Evolutionary conservation across 2,329 filamentous ascomycete genomes (phyloP), one percentile per base, ranked within the genome.

Genomic region (Ascochyta rabiei): DNA sequence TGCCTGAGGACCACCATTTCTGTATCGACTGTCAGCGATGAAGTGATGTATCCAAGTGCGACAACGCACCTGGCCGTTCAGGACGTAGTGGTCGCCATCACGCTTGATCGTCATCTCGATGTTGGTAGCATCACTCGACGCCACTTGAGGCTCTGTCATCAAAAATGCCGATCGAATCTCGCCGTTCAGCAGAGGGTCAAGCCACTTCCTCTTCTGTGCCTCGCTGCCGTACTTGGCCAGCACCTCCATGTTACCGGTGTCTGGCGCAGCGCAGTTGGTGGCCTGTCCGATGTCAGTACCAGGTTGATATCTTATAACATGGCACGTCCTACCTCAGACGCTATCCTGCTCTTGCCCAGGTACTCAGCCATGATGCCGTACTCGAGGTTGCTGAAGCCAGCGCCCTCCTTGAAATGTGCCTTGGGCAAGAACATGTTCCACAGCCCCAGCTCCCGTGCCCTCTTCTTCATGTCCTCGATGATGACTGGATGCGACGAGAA

Each of bases 1-100:
- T 92, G 62, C 95, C 95, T 61, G 91, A 96, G 24, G 91, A 96
- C 95, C 95, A 99, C 95, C 95, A 99, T 91, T 99, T 99, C 86
- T 93, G 61, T 50, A n/a, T 6, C 16, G 30, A 26, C 5, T 26
- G 42, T 55, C 16, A 55, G 52, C 41, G 15, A 35, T 28, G 13
- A 10, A 23, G 13, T 2, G 18, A 4, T 2, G 19, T 0, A 13
- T 30, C 12, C 2, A 30, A 12, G 2, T 15, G 10, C 8, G 30
- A 12, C 13, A 12, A 35, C 83, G 55, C 78, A 91, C 89, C 66
- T 86, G 84, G 53, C 95, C 95, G 72, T 98, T 97, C 48, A 99
- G 83, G 16, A 98, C 86, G 72, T 95, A 97, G 67, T 95, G 86
- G 70, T 95, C 86, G 10, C 93, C 93, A 62, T 97, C 91, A 53